These are phyloP conservation scores for Brassica juncea DNA, from an alignment of 345 rosid species.

Conservation along the genomic window DNA sequence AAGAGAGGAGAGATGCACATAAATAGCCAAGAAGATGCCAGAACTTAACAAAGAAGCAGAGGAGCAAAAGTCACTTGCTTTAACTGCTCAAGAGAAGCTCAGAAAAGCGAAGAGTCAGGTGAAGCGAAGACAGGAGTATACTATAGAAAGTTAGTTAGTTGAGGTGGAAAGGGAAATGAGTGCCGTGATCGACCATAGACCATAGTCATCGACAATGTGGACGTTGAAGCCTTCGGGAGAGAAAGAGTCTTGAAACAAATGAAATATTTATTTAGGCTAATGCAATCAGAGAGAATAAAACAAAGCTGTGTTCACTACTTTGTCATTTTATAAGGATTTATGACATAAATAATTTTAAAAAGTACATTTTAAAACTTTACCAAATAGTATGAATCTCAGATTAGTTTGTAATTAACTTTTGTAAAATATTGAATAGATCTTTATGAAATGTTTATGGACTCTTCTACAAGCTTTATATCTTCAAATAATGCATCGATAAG, in stretches of 20 bases:
- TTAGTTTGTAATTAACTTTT: no score
- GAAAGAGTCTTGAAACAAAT: conserved; percentile 81
- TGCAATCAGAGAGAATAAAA: conserved; percentile 33
- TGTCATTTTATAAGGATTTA: no score
- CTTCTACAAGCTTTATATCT: no score
- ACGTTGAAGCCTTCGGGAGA: conserved; percentile 82
- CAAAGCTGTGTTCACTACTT: conserved; percentile 8
- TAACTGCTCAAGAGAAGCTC: conserved; percentile 63
- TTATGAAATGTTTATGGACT: no score
- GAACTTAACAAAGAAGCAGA: conserved; percentile 68
- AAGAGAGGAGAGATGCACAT: conserved; percentile 68
- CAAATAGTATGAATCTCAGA: no score
- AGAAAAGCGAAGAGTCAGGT: conserved; percentile 69
- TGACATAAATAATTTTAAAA: no score
- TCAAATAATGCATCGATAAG: no score
- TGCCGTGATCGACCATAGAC: conserved; percentile 95
- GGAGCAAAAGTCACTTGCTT: conserved; percentile 61
- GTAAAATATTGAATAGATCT: no score
- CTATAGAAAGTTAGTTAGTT: conserved; percentile 53
- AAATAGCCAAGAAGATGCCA: conserved; percentile 66
- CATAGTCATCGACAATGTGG: conserved; percentile 51
- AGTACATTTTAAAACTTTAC: no score
- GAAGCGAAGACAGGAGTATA: conserved; percentile 65
- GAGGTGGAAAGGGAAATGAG: conserved; percentile 76
- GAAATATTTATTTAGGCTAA: conserved; percentile 70